phyloP scores from a whole-genome alignment of 2,329 filamentous ascomycete genomes.

The Cordyceps javanica region DNA sequence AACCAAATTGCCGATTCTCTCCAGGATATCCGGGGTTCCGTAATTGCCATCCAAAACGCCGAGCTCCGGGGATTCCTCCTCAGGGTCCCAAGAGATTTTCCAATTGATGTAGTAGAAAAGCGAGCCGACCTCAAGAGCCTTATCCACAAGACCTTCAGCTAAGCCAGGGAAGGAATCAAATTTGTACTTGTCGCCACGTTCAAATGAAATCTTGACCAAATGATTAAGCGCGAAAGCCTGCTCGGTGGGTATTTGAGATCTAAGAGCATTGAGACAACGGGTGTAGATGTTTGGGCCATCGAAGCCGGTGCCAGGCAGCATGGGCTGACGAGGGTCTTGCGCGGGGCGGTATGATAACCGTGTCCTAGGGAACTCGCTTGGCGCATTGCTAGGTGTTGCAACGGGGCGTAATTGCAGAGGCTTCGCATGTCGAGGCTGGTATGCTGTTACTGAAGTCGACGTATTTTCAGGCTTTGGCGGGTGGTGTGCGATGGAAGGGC shows the following conservation, averaged over 20 bases:
- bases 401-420: constrained; percentile 66
- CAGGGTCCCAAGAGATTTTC: constrained; percentile 62
- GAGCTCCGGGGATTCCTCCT: constrained; percentile 47
- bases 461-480: constrained; percentile 50
- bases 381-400: constrained; percentile 68
- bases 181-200: constrained; percentile 90
- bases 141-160: constrained; percentile 81
- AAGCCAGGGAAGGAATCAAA: constrained; percentile 88
- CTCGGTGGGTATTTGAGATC: constrained; percentile 71
- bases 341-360: constrained; percentile 38
- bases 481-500: constrained; percentile 42
- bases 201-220: constrained; percentile 89
- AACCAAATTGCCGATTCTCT: constrained; percentile 60
- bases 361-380: constrained; percentile 50
- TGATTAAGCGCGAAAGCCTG: constrained; percentile 92
- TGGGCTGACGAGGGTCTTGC: constrained; percentile 32
- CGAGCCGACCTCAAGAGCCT: constrained; percentile 69
- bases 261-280: constrained; percentile 75
- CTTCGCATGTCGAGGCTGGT: constrained; percentile 59
- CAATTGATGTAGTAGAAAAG: constrained; percentile 80
- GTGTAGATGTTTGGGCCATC: constrained; percentile 88
- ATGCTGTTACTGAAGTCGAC: constrained; percentile 58
- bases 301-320: constrained; percentile 59
- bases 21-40: constrained; percentile 51
- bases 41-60: constrained; percentile 38